Evolutionary conservation across 345 rosid species (phyloP).

Genomic region (Hypericum androsaemum): DNA sequence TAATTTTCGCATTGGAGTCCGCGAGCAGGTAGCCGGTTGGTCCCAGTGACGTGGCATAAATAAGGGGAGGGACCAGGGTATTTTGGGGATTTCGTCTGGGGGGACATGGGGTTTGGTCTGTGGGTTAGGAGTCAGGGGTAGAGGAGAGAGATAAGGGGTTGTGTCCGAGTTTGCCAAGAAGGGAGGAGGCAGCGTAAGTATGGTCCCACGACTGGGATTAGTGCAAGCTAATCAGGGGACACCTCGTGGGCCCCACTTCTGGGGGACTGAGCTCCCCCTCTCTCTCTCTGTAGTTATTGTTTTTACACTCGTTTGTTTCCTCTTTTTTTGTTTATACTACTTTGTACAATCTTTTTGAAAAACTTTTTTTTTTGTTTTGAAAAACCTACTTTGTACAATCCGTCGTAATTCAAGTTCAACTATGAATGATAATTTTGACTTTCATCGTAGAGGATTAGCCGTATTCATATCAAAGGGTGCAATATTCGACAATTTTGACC

Average conservation of each 20-base stretch:
- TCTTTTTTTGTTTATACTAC: too few species aligned
- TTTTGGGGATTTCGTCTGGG: background rate
- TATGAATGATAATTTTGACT: too few species aligned
- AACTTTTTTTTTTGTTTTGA: too few species aligned
- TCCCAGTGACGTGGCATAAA: background rate
- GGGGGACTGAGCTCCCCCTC: too few species aligned
- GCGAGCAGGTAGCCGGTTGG: background rate
- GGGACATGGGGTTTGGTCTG: slow-evolving; percentile 19
- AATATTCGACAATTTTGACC: too few species aligned
- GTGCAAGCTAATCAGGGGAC: slow-evolving; percentile 23
- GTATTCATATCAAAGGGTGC: too few species aligned
- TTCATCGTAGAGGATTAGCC: too few species aligned
- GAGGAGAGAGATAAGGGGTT: slow-evolving; percentile 12
- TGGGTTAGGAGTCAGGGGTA: slow-evolving; percentile 27
- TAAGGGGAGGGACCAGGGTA: background rate
- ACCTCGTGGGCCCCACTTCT: slow-evolving; percentile 15
- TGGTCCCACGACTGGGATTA: slow-evolving; percentile 17
- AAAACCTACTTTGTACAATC: too few species aligned
- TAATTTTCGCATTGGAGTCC: slow-evolving; percentile 12
- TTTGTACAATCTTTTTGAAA: too few species aligned
- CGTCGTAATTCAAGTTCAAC: too few species aligned
- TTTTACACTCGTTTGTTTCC: too few species aligned
- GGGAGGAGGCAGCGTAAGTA: slow-evolving; percentile 22
- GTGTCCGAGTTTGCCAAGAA: slow-evolving; percentile 16
- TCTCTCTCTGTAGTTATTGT: too few species aligned